Conservation (phyloP, 2,329 filamentous ascomycete species). For the Epichloe typhina region DNA sequence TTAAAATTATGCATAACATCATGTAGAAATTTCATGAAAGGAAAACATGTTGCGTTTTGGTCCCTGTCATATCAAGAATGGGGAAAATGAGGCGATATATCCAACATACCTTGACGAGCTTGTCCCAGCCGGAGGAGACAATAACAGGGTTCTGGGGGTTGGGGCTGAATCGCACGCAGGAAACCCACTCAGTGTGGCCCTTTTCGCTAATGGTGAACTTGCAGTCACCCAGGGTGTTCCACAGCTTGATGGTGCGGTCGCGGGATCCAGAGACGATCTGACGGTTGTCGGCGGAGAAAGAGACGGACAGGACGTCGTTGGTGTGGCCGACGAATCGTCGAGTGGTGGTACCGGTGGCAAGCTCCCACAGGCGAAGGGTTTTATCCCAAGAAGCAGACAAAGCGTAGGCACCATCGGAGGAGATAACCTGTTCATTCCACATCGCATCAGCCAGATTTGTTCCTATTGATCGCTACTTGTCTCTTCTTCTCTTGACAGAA, state of each 20-base stretch:
- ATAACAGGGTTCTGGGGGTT: constrained; percentile 99
- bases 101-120: constrained; percentile 93
- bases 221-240: constrained; percentile 99
- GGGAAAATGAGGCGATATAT: neutral
- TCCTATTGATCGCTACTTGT: neutral
- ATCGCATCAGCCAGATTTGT: constrained; percentile 11
- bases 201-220: constrained; percentile 99
- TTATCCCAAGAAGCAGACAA: constrained; percentile 99
- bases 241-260: constrained; percentile 98
- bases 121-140: constrained; percentile 97
- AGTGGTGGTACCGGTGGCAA: constrained; percentile 91
- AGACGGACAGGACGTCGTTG: constrained; percentile 98
- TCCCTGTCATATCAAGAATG: neutral
- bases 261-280: constrained; percentile 98
- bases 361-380: constrained; percentile 99
- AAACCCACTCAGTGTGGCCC: constrained; percentile 99
- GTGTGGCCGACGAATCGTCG: constrained; percentile 97
- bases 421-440: constrained; percentile 63
- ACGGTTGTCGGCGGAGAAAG: constrained; percentile 99
- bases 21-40: constrained; percentile 33
- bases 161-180: constrained; percentile 97
- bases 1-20: constrained; percentile 80
- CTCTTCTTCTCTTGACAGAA: too few species aligned
- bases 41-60: constrained; percentile 3
- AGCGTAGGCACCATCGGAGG: constrained; percentile 97